Conservation (phyloP, 805 yeast species). For the Yarrowia alimentaria region DNA sequence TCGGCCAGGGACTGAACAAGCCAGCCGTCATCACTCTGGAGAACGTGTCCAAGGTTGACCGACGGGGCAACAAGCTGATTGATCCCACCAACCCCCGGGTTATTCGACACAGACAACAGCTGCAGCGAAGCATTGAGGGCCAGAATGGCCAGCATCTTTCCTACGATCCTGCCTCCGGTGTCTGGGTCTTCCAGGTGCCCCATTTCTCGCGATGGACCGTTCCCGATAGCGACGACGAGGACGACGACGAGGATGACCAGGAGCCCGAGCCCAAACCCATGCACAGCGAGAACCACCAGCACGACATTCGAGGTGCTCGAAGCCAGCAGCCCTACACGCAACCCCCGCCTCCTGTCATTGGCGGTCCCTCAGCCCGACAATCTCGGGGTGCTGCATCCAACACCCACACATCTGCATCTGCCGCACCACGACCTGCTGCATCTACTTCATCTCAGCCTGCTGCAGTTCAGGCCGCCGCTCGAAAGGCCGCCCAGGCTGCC, state of each 20-base stretch:
- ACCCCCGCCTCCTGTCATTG: background rate
- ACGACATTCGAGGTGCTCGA: background rate
- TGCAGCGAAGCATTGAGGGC: constrained; percentile 49
- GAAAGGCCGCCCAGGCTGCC: background rate
- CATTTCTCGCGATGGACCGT: constrained; percentile 97
- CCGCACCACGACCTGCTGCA: no score
- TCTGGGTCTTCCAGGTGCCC: constrained; percentile 78
- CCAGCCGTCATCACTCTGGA: constrained; percentile 71
- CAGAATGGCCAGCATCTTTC: constrained; percentile 78
- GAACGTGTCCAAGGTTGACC: constrained; percentile 70
- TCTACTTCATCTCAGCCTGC: background rate
- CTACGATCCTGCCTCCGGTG: constrained; percentile 69
- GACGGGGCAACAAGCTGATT: constrained; percentile 54
- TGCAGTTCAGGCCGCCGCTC: background rate
- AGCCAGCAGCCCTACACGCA: background rate
- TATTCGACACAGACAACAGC: constrained; percentile 46
- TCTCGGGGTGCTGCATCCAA: no score
- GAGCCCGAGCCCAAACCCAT: background rate
- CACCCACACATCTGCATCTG: no score
- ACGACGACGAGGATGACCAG: constrained; percentile 42
- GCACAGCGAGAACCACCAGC: background rate
- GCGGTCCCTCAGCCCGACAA: no score
- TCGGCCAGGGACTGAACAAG: constrained; percentile 75
- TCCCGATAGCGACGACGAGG: constrained; percentile 45
- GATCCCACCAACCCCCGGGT: constrained; percentile 65